Base-by-base conservation (phyloP, 2,329 filamentous ascomycete genomes). In the Cladosporium sphaerospermum region DNA sequence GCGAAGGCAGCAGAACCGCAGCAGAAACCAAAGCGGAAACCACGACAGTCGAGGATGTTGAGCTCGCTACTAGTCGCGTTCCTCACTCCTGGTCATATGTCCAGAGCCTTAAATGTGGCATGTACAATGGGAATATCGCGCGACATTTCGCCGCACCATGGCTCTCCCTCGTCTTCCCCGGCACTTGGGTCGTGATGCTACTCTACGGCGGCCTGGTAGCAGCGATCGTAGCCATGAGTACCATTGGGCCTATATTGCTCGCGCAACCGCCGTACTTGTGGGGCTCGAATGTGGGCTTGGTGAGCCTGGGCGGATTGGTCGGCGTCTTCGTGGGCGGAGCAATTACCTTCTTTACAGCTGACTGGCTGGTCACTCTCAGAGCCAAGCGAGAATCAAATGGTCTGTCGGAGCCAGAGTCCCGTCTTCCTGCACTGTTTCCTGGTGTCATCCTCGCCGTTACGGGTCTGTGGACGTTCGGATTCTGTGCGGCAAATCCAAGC, bases 201-300 rank as follows among this genome's bases (percentile, higher is more conserved):
- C 71, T 71, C 62, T 74, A 75, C 51, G 70, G 70, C 5, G 72
- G 71, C 1, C 62, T 74, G 1, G 67, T 74, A 7, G 72, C 69
- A 13, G 65, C 68, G 2, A 64, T 73, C 36, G 70, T 74, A 14
- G 68, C 68, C 1, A 66, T 69, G 40, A 66, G 67, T 41, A 68
- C 64, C 2, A 62, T 74, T n/a, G 67, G 62, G 3, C 66, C 71
- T 0, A 66, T 69, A 46, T 47, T 73, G 1, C 62, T 74, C 2
- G 61, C 68, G 5, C 57, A 55, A 7, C 72, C 71, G 10, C 72
- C 71, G 0, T 74, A 73, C 50, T 64, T 71, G 1, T 74, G 70
- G 72, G 71, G 69, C 16, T 58, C 64, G 6, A 60, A 70, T 28
- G 67, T 66, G 11, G 71, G 72, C 0, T 57, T 73, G 8, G 62